Evolutionary conservation across 2,329 filamentous ascomycete genomes (phyloP), one percentile per base, ranked within the genome.

Genomic region (Xylariaceae sp.): DNA sequence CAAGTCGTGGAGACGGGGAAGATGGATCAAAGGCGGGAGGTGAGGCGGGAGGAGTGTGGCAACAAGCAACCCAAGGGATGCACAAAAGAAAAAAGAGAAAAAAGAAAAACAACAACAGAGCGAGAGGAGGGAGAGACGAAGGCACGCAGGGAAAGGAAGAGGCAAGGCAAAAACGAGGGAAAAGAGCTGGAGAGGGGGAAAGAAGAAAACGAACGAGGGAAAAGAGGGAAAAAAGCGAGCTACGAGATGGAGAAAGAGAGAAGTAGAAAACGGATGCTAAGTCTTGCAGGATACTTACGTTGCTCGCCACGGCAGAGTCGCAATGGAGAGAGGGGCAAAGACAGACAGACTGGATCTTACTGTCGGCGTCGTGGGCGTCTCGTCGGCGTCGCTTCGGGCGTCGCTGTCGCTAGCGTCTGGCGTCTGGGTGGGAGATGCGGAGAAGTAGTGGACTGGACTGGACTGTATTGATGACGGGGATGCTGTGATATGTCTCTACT

Each of bases 241-340:
- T 15, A 45, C 10, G 42, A 45, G 13, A 13, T 45, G 11, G 13
- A 30, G 61, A n/a, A 9, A 42, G 13, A 42, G 9, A 42, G 13
- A 13, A 42, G 37, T 42, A 10, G 13, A 42, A 42, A 11, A 56
- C 47, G 51, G 57, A 60, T 60, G 61, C 63, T 59, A 42, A 59
- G 60, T 61, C 13, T 30, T 60, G 57, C 64, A 59, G 59, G 51
- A 55, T 62, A 63, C 62, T 18, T 62, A 64, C 62, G 57, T 58
- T 55, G 34, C 47, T 62, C 49, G 37, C 51, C 52, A 56, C 56
- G 23, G 42, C 50, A 51, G 55, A 62, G 49, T 60, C 62, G 55
- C 59, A 65, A 61, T 59, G 56, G 50, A 50, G 52, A 39, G 34
- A 10, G 49, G 23, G 34, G 44, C 48, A 50, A n/a, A 17, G 59